Evolutionary conservation across 2,329 filamentous ascomycete genomes (phyloP).

Genomic region (Penicillium freii): DNA sequence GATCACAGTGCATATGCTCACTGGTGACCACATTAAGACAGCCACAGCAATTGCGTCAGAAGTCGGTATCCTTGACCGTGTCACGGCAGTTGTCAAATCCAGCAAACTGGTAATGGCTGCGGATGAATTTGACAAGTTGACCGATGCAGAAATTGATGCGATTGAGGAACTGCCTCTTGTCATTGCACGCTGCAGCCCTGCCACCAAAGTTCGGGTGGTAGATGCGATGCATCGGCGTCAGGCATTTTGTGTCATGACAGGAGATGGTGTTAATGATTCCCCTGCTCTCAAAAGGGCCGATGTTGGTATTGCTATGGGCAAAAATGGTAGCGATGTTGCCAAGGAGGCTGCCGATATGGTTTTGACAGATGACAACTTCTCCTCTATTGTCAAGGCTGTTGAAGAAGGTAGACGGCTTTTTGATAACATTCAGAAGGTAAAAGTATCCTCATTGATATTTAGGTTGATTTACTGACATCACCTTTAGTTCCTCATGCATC

Average conservation of each 20-base stretch:
- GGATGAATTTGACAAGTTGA: constrained; percentile 55
- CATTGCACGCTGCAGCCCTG: constrained; percentile 78
- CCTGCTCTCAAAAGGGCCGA: constrained; percentile 78
- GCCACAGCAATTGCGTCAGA: constrained; percentile 57
- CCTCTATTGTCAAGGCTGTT: constrained; percentile 78
- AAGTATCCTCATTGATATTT: background rate
- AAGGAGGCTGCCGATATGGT: constrained; percentile 69
- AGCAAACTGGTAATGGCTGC: constrained; percentile 53
- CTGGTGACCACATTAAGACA: constrained; percentile 57
- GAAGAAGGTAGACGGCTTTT: constrained; percentile 82
- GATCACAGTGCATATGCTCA: constrained; percentile 58
- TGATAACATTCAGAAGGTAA: constrained; percentile 76
- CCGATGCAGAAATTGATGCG: constrained; percentile 58
- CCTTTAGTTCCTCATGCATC: constrained; percentile 66
- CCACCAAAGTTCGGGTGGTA: constrained; percentile 89
- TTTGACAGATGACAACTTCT: constrained; percentile 78
- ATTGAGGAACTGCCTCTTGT: constrained; percentile 75
- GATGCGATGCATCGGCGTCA: constrained; percentile 76
- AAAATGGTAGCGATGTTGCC: constrained; percentile 77
- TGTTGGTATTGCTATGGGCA: constrained; percentile 87
- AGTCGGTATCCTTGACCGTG: constrained; percentile 53
- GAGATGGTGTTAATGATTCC: constrained; percentile 84
- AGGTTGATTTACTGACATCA: constrained; percentile 30
- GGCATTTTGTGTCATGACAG: constrained; percentile 81
- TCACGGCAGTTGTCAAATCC: constrained; percentile 44